phyloP scores from a whole-genome alignment of 208 protist species.

The Leishmania gerbilli region DNA sequence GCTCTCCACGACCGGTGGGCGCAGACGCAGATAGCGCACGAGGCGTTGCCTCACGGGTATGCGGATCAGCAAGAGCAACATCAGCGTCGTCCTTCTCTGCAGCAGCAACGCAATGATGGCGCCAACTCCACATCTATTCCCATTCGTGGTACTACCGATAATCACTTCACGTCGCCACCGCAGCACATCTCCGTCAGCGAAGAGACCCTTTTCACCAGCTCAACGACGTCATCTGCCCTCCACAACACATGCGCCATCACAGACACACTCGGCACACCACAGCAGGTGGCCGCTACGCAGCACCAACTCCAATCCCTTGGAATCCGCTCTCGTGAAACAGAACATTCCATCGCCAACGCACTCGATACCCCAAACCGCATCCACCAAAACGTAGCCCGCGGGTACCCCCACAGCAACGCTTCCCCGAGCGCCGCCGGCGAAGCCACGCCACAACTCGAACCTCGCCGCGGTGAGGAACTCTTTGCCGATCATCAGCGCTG shows the following conservation, averaged over 20 bases:
- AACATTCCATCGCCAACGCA: too few species aligned
- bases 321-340: too few species aligned
- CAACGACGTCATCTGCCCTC: neutral
- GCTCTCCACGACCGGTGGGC: slow-evolving; percentile 3
- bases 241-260: neutral
- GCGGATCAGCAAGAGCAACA: neutral
- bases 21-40: neutral
- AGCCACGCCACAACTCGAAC: neutral
- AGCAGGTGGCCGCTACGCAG: too few species aligned
- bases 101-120: neutral
- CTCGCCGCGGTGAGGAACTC: too few species aligned
- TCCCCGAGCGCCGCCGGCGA: neutral
- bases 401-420: too few species aligned
- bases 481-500: neutral
- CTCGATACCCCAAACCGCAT: too few species aligned
- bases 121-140: too few species aligned
- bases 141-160: neutral
- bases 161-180: neutral
- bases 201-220: neutral
- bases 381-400: too few species aligned
- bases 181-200: neutral
- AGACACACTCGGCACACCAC: neutral
- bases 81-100: neutral
- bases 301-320: too few species aligned
- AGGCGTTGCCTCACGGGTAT: neutral